A percentile compares a stretch with the other conserved stretches of the same genome.
Conservation (phyloP, 2,329 filamentous ascomycete species). For the Paecilomyces fulvus region DNA sequence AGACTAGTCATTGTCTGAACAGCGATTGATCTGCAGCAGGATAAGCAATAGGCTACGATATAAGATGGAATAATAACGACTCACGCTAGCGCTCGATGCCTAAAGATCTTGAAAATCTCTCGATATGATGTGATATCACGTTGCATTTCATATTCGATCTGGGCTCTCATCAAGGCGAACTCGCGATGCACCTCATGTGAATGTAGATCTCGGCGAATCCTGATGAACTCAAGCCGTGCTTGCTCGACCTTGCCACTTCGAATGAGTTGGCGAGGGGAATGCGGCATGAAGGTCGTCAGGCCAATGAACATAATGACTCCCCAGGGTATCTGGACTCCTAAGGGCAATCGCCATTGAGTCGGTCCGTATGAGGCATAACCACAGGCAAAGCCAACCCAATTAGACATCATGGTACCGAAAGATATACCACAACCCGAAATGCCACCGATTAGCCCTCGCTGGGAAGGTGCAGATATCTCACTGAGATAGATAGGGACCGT, state of each 20-base stretch:
- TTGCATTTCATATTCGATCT: constrained; percentile 51
- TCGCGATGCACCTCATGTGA: constrained; percentile 41
- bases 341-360: constrained; percentile 48
- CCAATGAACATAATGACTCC: constrained; percentile 48
- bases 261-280: constrained; percentile 48
- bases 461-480: constrained; percentile 44
- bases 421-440: constrained; percentile 48
- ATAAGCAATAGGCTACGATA: not conserved
- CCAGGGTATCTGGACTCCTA: constrained; percentile 49
- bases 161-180: constrained; percentile 46
- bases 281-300: constrained; percentile 47
- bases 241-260: constrained; percentile 42
- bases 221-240: constrained; percentile 41
- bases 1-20: constrained; percentile 51
- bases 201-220: constrained; percentile 40
- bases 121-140: constrained; percentile 45
- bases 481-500: constrained; percentile 50
- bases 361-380: constrained; percentile 46
- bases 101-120: constrained; percentile 46
- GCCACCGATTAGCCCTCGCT: constrained; percentile 47
- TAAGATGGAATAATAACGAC: constrained; percentile 7
- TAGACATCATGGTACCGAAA: constrained; percentile 49
- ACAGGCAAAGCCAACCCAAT: constrained; percentile 51
- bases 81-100: constrained; percentile 44
- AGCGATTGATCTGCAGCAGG: constrained; percentile 37